These are phyloP conservation scores for Neonectria sp. DNA, from an alignment of 2,329 filamentous ascomycete genomes.

Conservation along the genomic window DNA sequence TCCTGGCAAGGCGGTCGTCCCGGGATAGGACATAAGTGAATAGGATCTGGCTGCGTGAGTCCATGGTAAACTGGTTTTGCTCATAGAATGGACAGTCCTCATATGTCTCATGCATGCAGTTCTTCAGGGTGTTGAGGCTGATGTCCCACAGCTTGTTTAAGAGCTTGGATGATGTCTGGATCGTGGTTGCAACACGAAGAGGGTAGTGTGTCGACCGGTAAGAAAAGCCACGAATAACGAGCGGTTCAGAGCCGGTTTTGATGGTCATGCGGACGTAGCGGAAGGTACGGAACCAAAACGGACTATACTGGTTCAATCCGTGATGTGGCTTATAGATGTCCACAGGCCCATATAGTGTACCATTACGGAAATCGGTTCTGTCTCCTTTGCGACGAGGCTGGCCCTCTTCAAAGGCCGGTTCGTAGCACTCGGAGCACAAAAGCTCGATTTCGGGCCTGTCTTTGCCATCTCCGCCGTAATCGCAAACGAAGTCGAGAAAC, in stretches of 20 bases:
- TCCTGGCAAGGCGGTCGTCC: conserved; percentile 18
- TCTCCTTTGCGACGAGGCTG: conserved; percentile 17
- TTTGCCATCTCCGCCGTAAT: not conserved
- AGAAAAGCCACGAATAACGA: conserved; percentile 10
- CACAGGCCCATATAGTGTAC: conserved; percentile 12
- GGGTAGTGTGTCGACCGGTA: conserved; percentile 25
- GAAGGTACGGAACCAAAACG: conserved; percentile 27
- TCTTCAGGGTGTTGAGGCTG: conserved; percentile 23
- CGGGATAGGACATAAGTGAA: conserved; percentile 25
- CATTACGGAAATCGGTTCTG: conserved; percentile 15
- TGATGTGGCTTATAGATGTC: conserved; percentile 6
- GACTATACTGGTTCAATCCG: conserved; percentile 24
- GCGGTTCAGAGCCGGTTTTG: not conserved
- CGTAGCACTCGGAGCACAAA: conserved; percentile 22
- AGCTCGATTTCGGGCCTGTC: conserved; percentile 2
- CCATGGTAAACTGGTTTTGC: conserved; percentile 28
- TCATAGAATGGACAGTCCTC: conserved; percentile 27
- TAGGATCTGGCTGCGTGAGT: conserved; percentile 26
- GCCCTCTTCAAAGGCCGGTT: conserved; percentile 16
- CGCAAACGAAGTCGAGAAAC: conserved; percentile 16
- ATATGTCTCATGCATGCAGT: conserved; percentile 28
- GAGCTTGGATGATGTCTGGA: conserved; percentile 13
- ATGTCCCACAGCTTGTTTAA: conserved; percentile 21
- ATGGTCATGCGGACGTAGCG: conserved; percentile 18
- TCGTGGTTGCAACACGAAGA: conserved; percentile 4